Evolutionary conservation across 495 filamentous ascomycete genomes (phyloP), one percentile per base, ranked within the genome.

Genomic region (Xylaria scruposa): DNA sequence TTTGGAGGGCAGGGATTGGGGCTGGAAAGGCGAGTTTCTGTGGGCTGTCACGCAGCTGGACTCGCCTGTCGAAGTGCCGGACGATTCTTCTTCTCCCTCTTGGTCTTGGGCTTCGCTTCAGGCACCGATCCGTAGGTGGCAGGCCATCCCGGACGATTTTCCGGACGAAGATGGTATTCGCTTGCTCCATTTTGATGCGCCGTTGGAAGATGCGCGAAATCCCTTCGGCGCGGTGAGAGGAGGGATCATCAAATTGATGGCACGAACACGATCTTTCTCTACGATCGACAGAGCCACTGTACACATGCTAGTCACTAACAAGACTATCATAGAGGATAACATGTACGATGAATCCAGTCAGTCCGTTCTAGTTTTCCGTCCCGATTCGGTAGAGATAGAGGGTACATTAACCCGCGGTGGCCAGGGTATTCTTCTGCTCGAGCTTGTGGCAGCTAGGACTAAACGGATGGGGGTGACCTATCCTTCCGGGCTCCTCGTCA

Each of bases 11-110:
- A 61, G 17, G 2, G 51, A 69, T n/a, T 38, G 66, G 44, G 33
- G 33, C 13, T 76, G 71, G 72, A 31, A 70, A 63, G 59, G 68
- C n/a, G 58, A 76, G 24, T 42, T 76, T 5, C 58, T 74, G 5
- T 74, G 74, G 71, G 59, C 38, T 12, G 70, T 75, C 19, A 53
- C 38, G 7, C 26, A 67, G 24, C 59, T 15, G 15, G 59, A n/a
- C 40, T 42, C n/a, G 10, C n/a, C 59, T 13, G 29, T 42, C 4
- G 36, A 4, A 6, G 19, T 24, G 33, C 3, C 36, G 3, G 36
- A 42, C 2, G 1, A 60, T 17, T 19, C 36, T 29, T 17, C 33
- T 13, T 47, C 49, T 36, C 67, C 67, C 4, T 53, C 46, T 26
- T 69, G 67, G 67, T 69, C 67, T 31, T 63, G 68, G 68, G 60